Evolutionary conservation across 2,329 filamentous ascomycete species (phyloP).

Genomic region (Orbilia oligospora): DNA sequence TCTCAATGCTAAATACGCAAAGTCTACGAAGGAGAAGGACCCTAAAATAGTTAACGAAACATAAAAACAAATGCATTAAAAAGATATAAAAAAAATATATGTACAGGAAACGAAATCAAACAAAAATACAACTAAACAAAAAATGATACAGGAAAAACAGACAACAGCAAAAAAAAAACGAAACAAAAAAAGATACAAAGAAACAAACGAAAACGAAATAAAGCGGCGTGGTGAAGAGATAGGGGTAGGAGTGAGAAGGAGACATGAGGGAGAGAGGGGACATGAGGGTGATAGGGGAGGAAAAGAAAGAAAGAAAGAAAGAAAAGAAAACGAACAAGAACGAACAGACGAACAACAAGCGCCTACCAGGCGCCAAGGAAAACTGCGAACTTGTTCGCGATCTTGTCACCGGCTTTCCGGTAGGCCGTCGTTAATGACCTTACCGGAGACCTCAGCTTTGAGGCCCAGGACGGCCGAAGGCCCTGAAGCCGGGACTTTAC

Average conservation of each 20-base stretch:
- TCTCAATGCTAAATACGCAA: neutral
- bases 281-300: neutral
- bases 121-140: neutral
- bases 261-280: neutral
- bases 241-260: neutral
- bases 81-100: neutral
- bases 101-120: neutral
- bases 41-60: neutral
- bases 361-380: conserved; percentile 17
- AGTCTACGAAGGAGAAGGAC: neutral
- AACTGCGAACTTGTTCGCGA: neutral
- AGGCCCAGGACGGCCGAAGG: conserved; percentile 24
- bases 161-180: conserved; percentile 1
- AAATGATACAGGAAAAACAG: neutral
- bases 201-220: neutral
- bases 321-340: neutral
- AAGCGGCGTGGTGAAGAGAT: neutral
- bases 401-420: conserved; percentile 27
- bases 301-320: neutral
- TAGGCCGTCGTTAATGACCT: conserved; percentile 34
- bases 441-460: conserved; percentile 32
- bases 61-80: neutral
- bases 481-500: conserved; percentile 13
- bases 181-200: neutral
- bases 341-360: neutral